Base-by-base conservation (phyloP, 1,139 yeast genomes). In the Saccharomyces uvarum region DNA sequence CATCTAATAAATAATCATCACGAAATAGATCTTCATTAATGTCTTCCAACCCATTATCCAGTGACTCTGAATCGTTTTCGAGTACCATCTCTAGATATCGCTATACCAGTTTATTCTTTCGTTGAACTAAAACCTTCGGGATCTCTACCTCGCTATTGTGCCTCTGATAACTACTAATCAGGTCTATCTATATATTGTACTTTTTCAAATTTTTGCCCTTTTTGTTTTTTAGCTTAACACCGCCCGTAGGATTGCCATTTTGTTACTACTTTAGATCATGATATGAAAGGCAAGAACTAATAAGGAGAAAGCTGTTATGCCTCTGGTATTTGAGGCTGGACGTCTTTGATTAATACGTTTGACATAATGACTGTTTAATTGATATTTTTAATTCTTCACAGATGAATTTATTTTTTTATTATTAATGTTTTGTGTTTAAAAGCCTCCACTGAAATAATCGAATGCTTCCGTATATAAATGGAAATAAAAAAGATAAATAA, bases 121-220 rank as follows among this genome's bases (percentile, higher is more conserved):
- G 26, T 24, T 4, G 26, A 24, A 24, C 26, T 4, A 24, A 24
- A 24, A 24, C 26, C 26, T 24, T 24, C 26, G 26, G 26, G 6
- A 29, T 29, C 8, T 13, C 14, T 32, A 32, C 26, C 26, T 24
- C 6, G 26, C 26, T 24, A 24, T 24, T 24, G 26, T 24, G 26
- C 26, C 26, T 24, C 4, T 5, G 26, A 24, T 1, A 24, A 24
- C 26, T 24, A 24, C 26, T 24, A 24, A 24, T 24, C 24, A 33
- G 42, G 7, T n/a, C 42, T 42, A 38, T n/a, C 47, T 14, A 8
- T 48, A 24, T 29, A 49, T 14, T 16, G 38, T 41, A 47, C 32
- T 51, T 31, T 50, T 48, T 57, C 58, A 56, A 38, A 53, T 50
- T 51, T 51, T 56, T 28, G 52, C 11, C 29, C 49, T 51, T 33